phyloP scores from a whole-genome alignment of 306 rosid species.

The Prunus kanzakura region DNA sequence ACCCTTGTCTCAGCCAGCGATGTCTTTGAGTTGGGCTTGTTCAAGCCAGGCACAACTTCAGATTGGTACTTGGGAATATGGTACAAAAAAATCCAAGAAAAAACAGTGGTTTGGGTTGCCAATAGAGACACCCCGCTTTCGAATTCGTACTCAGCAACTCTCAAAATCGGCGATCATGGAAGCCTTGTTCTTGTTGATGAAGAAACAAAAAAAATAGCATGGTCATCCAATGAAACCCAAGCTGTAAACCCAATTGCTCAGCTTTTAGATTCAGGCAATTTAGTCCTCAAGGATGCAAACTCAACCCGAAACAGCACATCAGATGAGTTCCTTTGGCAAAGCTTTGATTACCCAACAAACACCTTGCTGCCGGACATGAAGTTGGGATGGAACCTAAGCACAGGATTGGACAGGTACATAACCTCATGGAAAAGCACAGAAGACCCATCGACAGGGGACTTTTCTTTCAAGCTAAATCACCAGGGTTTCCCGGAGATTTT shows the following conservation, averaged over 20 bases:
- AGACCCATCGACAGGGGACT: conserved; percentile 62
- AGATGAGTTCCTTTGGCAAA: conserved; percentile 52
- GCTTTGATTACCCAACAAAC: conserved; percentile 71
- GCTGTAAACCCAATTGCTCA: conserved; percentile 35
- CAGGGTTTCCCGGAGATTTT: conserved; percentile 65
- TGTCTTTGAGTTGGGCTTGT: conserved; percentile 58
- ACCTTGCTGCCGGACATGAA: conserved; percentile 70
- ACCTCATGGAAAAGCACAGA: conserved; percentile 47
- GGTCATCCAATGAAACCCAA: conserved; percentile 48
- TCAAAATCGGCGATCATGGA: conserved; percentile 37
- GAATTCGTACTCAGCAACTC: conserved; percentile 23
- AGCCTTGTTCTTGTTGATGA: conserved; percentile 37
- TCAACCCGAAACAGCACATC: conserved; percentile 11
- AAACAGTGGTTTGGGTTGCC: conserved; percentile 67
- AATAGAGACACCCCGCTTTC: conserved; percentile 62
- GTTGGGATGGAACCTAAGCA: conserved; percentile 57
- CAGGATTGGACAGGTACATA: conserved; percentile 35
- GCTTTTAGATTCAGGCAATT: conserved; percentile 63
- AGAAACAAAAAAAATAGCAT: conserved; percentile 9
- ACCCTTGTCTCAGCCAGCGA: conserved; percentile 45
- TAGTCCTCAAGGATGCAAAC: conserved; percentile 39
- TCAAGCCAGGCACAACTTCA: conserved; percentile 17
- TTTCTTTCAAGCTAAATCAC: conserved; percentile 41
- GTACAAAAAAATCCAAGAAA: conserved; percentile 37
- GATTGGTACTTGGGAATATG: conserved; percentile 58